Evolutionary conservation across 371 early-diverging fungal genomes (phyloP).

Genomic region (Rhizopus arrhizus): DNA sequence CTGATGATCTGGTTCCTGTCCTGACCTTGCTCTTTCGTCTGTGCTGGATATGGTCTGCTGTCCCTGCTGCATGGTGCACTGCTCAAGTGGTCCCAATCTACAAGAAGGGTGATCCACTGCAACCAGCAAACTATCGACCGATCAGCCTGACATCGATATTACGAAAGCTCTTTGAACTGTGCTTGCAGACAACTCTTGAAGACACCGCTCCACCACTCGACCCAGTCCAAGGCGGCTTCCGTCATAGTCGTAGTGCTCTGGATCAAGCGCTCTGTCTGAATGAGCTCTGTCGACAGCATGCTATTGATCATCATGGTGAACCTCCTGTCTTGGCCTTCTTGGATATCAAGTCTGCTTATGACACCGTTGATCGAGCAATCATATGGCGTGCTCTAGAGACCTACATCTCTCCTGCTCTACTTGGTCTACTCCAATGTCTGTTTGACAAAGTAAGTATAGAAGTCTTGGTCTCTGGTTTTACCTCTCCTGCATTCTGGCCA

Average conservation of each 20-base stretch:
- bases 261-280: slow-evolving; percentile 33
- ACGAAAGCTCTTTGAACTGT: slow-evolving; percentile 27
- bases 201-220: slow-evolving; percentile 20
- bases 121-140: slow-evolving; percentile 26
- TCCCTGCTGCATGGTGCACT: slow-evolving; percentile 17
- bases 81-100: slow-evolving; percentile 25
- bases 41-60: slow-evolving; percentile 29
- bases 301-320: slow-evolving; percentile 6
- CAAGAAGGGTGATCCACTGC: slow-evolving; percentile 25
- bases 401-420: slow-evolving; percentile 3
- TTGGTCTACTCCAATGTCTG: slow-evolving; percentile 11
- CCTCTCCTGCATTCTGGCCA: slow-evolving; percentile 17
- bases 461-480: not conserved
- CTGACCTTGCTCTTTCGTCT: slow-evolving; percentile 11
- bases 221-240: slow-evolving; percentile 40
- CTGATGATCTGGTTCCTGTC: not conserved
- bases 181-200: slow-evolving; percentile 1
- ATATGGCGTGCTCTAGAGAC: slow-evolving; percentile 14
- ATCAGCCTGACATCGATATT: slow-evolving; percentile 28
- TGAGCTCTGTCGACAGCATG: slow-evolving; percentile 9
- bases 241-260: slow-evolving; percentile 23
- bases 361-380: slow-evolving; percentile 20
- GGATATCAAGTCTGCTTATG: slow-evolving; percentile 26
- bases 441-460: slow-evolving; percentile 17
- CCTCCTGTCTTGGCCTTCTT: slow-evolving; percentile 20